Evolutionary conservation across 805 yeast genomes (phyloP).

Genomic region (Candida arabinofermentans): DNA sequence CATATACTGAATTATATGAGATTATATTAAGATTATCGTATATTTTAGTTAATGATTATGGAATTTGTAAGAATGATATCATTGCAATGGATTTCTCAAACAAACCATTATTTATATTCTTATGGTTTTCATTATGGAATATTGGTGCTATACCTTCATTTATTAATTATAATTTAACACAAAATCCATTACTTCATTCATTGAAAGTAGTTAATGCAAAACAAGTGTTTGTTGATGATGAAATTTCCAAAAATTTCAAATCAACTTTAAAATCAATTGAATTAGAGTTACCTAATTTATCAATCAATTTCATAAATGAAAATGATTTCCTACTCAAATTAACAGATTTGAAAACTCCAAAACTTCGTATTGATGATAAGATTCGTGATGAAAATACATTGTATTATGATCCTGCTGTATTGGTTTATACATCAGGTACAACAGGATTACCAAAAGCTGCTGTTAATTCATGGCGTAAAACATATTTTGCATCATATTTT

Average conservation of each 20-base stretch:
- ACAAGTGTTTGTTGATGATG: constrained; percentile 71
- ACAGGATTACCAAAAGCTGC: constrained; percentile 95
- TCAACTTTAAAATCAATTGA: constrained; percentile 39
- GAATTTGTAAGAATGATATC: constrained; percentile 60
- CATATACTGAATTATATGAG: constrained; percentile 66
- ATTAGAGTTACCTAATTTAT: constrained; percentile 29
- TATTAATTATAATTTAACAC: constrained; percentile 73
- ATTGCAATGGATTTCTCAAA: constrained; percentile 77
- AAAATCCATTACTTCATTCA: constrained; percentile 76
- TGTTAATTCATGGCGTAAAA: constrained; percentile 86
- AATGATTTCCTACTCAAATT: constrained; percentile 1
- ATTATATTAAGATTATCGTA: constrained; percentile 63
- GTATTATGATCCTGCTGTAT: constrained; percentile 60
- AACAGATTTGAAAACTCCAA: constrained; percentile 31
- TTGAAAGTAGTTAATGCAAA: constrained; percentile 60
- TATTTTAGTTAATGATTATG: constrained; percentile 58
- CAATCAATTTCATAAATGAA: constrained; percentile 20
- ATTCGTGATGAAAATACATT: constrained; percentile 55
- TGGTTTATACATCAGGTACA: constrained; percentile 91
- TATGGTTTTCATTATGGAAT: constrained; percentile 88
- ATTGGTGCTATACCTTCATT: constrained; percentile 88
- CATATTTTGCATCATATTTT: constrained; percentile 62
- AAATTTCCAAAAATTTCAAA: constrained; percentile 41
- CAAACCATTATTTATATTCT: constrained; percentile 72
- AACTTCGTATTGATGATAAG: constrained; percentile 50